Conservation (phyloP, 1,284 basidiomycete genomes). For the Schizophyllum commune region DNA sequence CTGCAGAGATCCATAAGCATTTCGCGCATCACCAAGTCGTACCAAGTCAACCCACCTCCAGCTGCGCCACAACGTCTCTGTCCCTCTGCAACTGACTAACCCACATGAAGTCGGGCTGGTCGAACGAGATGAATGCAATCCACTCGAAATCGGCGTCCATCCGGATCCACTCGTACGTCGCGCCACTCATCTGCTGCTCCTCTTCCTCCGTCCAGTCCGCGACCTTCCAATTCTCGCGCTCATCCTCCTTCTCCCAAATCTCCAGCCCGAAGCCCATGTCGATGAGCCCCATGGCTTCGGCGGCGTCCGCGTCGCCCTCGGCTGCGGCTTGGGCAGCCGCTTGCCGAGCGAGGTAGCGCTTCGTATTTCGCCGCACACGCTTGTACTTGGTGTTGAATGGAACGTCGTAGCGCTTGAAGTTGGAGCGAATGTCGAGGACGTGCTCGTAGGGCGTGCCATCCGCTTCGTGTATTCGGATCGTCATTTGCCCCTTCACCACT, state of each 20-base stretch:
- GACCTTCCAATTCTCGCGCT: slow-evolving; percentile 92
- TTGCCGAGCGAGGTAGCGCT: slow-evolving; percentile 90
- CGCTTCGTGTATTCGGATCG: slow-evolving; percentile 97
- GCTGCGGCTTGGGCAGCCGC: slow-evolving; percentile 90
- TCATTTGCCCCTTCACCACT: slow-evolving; percentile 71
- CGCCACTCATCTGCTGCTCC: slow-evolving; percentile 86
- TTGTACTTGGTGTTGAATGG: slow-evolving; percentile 99
- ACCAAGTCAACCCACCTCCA: slow-evolving; percentile 60
- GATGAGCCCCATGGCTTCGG: slow-evolving; percentile 89
- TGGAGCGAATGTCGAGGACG: slow-evolving; percentile 84
- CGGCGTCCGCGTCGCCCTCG: slow-evolving; percentile 83
- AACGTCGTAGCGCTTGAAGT: slow-evolving; percentile 90
- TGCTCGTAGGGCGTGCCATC: slow-evolving; percentile 99
- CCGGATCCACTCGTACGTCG: slow-evolving; percentile 98
- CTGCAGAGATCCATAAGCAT: slow-evolving; percentile 31
- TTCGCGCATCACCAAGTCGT: slow-evolving; percentile 6
- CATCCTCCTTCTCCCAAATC: slow-evolving; percentile 93
- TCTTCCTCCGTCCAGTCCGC: slow-evolving; percentile 98
- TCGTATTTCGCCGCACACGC: slow-evolving; percentile 89
- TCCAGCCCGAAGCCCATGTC: slow-evolving; percentile 95
- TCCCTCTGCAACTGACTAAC: slow-evolving; percentile 94
- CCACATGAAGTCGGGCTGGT: slow-evolving; percentile 99
- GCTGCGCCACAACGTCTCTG: slow-evolving; percentile 95
- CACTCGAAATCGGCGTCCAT: slow-evolving; percentile 99
- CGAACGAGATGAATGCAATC: slow-evolving; percentile 88